These are phyloP conservation scores for Candolleomyces efflorescens DNA, from an alignment of 768 basidiomycete genomes.

Conservation along the genomic window DNA sequence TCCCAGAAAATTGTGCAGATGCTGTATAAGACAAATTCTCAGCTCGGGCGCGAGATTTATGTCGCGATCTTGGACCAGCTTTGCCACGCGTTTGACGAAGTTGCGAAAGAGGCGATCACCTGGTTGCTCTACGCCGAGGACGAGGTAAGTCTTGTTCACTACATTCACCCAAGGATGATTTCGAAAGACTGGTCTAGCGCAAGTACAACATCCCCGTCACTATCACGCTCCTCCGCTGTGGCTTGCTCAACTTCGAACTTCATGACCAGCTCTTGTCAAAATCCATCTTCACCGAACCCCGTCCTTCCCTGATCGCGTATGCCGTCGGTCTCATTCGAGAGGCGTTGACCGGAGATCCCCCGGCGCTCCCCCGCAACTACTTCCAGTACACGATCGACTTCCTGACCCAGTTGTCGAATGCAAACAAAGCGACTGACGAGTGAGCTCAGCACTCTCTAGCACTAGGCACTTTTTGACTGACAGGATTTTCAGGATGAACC, in stretches of 20 bases:
- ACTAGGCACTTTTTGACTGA: background rate
- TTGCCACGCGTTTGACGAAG: slow-evolving; percentile 86
- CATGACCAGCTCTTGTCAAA: slow-evolving; percentile 92
- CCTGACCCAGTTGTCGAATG: slow-evolving; percentile 65
- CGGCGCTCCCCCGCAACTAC: slow-evolving; percentile 74
- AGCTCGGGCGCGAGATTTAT: slow-evolving; percentile 90
- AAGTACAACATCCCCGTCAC: slow-evolving; percentile 97
- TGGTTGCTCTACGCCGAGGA: slow-evolving; percentile 98
- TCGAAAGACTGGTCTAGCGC: slow-evolving; percentile 45
- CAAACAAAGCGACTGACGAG: slow-evolving; percentile 83
- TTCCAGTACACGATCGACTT: slow-evolving; percentile 80
- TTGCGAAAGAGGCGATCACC: slow-evolving; percentile 93
- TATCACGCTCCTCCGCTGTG: slow-evolving; percentile 79
- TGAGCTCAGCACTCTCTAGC: slow-evolving; percentile 36
- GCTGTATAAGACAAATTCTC: slow-evolving; percentile 82
- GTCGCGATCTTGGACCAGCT: slow-evolving; percentile 85
- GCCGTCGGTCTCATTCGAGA: slow-evolving; percentile 82
- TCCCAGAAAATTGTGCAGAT: slow-evolving; percentile 97
- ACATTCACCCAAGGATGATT: background rate
- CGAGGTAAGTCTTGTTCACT: slow-evolving; percentile 19
- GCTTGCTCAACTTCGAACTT: slow-evolving; percentile 69
- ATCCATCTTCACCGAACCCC: slow-evolving; percentile 72
- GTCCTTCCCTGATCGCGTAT: slow-evolving; percentile 74
- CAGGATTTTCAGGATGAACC: slow-evolving; percentile 46
- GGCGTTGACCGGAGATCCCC: slow-evolving; percentile 76